These are phyloP conservation scores for Prorocentrum cordatum DNA, from an alignment of 169 alveolate genomes.

Conservation along the genomic window DNA sequence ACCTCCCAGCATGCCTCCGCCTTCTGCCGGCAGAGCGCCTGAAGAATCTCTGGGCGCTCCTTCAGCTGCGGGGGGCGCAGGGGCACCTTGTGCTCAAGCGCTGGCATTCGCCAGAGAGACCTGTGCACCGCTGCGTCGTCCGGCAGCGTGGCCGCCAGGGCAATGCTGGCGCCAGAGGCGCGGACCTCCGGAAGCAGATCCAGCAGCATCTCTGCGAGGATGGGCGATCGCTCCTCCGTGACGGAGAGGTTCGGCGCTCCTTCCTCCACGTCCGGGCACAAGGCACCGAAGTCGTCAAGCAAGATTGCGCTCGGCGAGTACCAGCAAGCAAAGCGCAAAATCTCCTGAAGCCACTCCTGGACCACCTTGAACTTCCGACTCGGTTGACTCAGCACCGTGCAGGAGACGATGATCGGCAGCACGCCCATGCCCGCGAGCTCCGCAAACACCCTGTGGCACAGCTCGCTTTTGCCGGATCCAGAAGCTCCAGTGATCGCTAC, in stretches of 20 bases:
- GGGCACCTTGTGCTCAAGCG: conserved; percentile 33
- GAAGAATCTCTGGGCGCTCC: conserved; percentile 37
- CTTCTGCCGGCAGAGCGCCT: conserved; percentile 14
- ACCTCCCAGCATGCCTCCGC: conserved; percentile 37
- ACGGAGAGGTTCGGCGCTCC: conserved; percentile 55
- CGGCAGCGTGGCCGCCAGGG: conserved; percentile 22
- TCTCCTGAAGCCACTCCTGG: conserved; percentile 59
- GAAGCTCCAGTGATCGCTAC: conserved; percentile 37
- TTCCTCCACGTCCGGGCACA: conserved; percentile 46
- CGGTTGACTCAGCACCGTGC: conserved; percentile 20
- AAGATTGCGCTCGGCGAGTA: conserved; percentile 17
- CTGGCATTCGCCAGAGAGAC: too few species aligned
- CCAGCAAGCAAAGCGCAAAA: conserved; percentile 40
- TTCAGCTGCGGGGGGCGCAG: conserved; percentile 33
- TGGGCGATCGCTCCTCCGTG: conserved; percentile 34
- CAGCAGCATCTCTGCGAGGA: conserved; percentile 20
- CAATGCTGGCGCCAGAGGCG: conserved; percentile 16
- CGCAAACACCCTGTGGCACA: not conserved
- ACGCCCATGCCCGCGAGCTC: conserved; percentile 7
- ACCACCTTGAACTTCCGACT: conserved; percentile 26
- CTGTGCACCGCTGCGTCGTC: conserved; percentile 42
- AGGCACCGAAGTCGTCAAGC: conserved; percentile 50
- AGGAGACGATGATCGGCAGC: not conserved
- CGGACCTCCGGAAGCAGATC: conserved; percentile 37
- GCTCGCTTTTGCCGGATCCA: conserved; percentile 33